Evolutionary conservation across 805 yeast species (phyloP).

Genomic region (Tanozyma kutaoensis): DNA sequence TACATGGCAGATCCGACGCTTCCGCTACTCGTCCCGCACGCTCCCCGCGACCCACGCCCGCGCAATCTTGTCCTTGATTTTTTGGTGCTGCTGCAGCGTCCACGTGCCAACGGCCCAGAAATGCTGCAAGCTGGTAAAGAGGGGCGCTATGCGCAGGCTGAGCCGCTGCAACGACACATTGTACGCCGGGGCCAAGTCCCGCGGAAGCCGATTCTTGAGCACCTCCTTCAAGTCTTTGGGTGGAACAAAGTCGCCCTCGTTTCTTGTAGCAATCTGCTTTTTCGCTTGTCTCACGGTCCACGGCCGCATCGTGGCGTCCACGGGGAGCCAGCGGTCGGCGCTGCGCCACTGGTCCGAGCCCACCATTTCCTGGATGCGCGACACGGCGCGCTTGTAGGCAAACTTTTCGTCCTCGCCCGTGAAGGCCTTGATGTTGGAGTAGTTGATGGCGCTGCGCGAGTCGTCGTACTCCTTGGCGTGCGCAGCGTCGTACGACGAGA

Average conservation of each 20-base stretch:
- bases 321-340: conserved; percentile 39
- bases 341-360: conserved; percentile 38
- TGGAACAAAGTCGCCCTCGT: too few relatives aligned
- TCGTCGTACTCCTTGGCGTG: conserved; percentile 11
- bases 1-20: too few relatives aligned
- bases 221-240: conserved; percentile 2
- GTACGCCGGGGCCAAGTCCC: conserved; percentile 9
- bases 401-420: conserved; percentile 71
- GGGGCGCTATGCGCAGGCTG: conserved; percentile 11
- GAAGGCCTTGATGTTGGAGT: conserved; percentile 37
- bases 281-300: conserved; percentile 20
- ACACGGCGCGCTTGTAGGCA: conserved; percentile 60
- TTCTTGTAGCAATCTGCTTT: not conserved
- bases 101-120: conserved; percentile 62
- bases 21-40: too few relatives aligned
- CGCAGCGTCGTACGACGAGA: conserved; percentile 45
- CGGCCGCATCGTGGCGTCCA: conserved; percentile 37
- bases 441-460: conserved; percentile 11
- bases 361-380: conserved; percentile 49
- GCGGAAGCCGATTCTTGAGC: conserved; percentile 8
- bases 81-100: conserved; percentile 31
- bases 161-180: conserved; percentile 11
- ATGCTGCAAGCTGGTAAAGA: conserved; percentile 21
- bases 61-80: conserved; percentile 41
- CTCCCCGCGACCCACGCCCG: conserved; percentile 37